Conservation (phyloP, 768 basidiomycete species). For the Dictyophora rubrovolvata region DNA sequence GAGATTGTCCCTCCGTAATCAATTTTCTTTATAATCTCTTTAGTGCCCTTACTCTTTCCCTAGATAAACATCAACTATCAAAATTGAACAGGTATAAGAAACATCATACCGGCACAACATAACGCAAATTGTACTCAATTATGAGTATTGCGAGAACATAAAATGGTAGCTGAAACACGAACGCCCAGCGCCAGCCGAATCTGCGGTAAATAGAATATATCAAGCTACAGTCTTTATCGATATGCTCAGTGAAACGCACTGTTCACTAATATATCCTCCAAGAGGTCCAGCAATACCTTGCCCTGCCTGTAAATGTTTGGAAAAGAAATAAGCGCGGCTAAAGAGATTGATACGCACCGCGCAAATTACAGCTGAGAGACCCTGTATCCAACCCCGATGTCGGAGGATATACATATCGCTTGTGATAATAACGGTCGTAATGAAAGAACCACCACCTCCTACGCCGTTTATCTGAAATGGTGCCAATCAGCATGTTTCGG, state of each 20-base stretch:
- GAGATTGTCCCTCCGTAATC: background rate
- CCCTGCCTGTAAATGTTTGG: background rate
- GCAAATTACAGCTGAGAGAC: background rate
- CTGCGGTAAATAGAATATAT: background rate
- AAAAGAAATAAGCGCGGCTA: too few relatives aligned
- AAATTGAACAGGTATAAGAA: background rate
- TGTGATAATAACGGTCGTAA: background rate
- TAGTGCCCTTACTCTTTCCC: background rate
- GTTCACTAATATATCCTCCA: background rate
- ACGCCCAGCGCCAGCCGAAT: background rate
- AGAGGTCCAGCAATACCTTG: background rate
- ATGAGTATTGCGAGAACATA: background rate
- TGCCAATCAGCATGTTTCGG: background rate
- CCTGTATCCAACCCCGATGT: background rate
- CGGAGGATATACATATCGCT: background rate
- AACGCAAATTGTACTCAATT: background rate
- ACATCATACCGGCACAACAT: background rate
- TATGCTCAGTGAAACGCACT: background rate
- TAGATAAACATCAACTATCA: background rate
- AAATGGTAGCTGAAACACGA: background rate
- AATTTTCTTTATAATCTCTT: background rate
- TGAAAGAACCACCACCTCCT: background rate
- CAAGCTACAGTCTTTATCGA: background rate
- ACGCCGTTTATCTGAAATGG: background rate
- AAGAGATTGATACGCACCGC: background rate